These are phyloP conservation scores for Mucor racemosus DNA, from an alignment of 371 early-diverging fungal genomes.

Conservation along the genomic window DNA sequence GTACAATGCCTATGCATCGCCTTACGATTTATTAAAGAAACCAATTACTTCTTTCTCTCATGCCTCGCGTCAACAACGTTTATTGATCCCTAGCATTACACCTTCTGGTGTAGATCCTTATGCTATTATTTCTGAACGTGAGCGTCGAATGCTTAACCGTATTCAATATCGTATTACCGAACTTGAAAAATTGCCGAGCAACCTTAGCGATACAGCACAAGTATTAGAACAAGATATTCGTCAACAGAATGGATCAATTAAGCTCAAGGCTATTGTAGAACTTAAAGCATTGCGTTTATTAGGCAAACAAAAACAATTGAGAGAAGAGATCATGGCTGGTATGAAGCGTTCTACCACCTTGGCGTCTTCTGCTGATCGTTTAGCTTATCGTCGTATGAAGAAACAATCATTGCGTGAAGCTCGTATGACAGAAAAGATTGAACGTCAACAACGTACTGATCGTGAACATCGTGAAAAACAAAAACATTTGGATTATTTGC, in stretches of 20 bases:
- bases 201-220: slow-evolving; percentile 25
- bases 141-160: slow-evolving; percentile 67
- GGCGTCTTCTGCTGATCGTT: slow-evolving; percentile 79
- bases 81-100: slow-evolving; percentile 73
- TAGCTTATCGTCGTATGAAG: slow-evolving; percentile 84
- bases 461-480: slow-evolving; percentile 86
- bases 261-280: slow-evolving; percentile 82
- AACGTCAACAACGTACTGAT: slow-evolving; percentile 86
- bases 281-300: slow-evolving; percentile 81
- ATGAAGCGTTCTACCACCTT: slow-evolving; percentile 73
- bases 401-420: slow-evolving; percentile 90
- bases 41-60: slow-evolving; percentile 52
- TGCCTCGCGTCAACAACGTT: slow-evolving; percentile 71
- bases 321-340: slow-evolving; percentile 78
- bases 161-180: slow-evolving; percentile 78
- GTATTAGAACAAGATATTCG: slow-evolving; percentile 21
- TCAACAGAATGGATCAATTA: slow-evolving; percentile 19
- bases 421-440: slow-evolving; percentile 88
- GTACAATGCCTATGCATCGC: slow-evolving; percentile 50
- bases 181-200: slow-evolving; percentile 61
- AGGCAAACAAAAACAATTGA: slow-evolving; percentile 78
- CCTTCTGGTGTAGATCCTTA: slow-evolving; percentile 82
- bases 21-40: slow-evolving; percentile 60
- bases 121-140: slow-evolving; percentile 74
- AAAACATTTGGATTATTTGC: slow-evolving; percentile 81